Conservation (phyloP, 139 green algal species). For the Marvania coccoides region DNA sequence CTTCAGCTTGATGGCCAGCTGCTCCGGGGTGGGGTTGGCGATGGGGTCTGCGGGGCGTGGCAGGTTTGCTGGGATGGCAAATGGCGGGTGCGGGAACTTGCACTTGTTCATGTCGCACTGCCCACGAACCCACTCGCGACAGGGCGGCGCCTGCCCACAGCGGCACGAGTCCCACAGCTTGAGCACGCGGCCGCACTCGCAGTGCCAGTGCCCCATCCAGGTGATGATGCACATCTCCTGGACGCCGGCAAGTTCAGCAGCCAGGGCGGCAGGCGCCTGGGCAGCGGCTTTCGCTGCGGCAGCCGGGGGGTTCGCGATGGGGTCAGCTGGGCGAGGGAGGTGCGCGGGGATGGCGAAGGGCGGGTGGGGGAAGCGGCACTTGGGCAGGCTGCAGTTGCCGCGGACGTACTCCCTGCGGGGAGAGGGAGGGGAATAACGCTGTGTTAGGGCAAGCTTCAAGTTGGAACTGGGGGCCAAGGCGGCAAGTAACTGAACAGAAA, state of each 20-base stretch:
- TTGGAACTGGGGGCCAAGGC: too few relatives aligned
- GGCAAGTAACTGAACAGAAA: too few relatives aligned
- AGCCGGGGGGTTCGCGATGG: constrained; percentile 24
- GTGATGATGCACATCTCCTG: constrained; percentile 28
- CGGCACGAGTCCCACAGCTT: constrained; percentile 31
- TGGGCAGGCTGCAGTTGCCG: constrained; percentile 26
- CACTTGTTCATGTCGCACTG: constrained; percentile 24
- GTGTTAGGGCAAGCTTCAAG: neutral
- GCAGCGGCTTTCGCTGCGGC: constrained; percentile 23
- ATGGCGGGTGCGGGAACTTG: constrained; percentile 26
- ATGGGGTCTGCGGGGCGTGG: constrained; percentile 25
- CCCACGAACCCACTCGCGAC: constrained; percentile 26
- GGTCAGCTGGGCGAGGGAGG: constrained; percentile 20
- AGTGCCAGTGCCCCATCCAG: constrained; percentile 32
- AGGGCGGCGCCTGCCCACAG: constrained; percentile 26
- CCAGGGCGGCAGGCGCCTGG: constrained; percentile 11
- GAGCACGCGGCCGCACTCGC: constrained; percentile 26
- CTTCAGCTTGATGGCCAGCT: constrained; percentile 5
- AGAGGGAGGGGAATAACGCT: neutral
- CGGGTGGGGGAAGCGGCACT: constrained; percentile 24
- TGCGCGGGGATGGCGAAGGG: constrained; percentile 19
- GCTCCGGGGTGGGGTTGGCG: constrained; percentile 20
- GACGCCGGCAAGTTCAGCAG: constrained; percentile 5
- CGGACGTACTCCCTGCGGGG: constrained; percentile 16
- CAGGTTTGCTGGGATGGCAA: constrained; percentile 21